Evolutionary conservation across 2,329 filamentous ascomycete genomes (phyloP).

Genomic region (Epichloe bromicola): DNA sequence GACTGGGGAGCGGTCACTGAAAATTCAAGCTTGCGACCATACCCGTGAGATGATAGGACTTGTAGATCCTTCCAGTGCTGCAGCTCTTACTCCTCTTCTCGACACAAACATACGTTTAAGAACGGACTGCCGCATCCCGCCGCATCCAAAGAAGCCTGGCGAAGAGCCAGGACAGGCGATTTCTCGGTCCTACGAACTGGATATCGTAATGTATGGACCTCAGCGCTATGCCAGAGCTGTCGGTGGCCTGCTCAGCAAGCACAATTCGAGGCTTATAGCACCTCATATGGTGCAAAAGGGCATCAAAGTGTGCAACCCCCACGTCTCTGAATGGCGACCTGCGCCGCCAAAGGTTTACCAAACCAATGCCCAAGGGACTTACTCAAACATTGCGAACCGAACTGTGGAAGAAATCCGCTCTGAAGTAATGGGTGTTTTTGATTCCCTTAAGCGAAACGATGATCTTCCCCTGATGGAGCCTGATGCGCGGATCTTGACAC

Average conservation of each 20-base stretch:
- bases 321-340: conserved; percentile 39
- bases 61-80: conserved; percentile 55
- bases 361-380: conserved; percentile 15
- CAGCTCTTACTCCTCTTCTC: conserved; percentile 58
- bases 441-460: conserved; percentile 64
- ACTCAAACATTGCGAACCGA: conserved; percentile 29
- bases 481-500: conserved; percentile 45
- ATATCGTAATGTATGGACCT: conserved; percentile 70
- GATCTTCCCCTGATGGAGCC: conserved; percentile 64
- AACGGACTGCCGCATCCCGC: conserved; percentile 57
- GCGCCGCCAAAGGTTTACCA: conserved; percentile 23
- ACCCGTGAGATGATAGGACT: conserved; percentile 59
- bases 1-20: conserved; percentile 38
- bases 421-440: conserved; percentile 79
- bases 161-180: conserved; percentile 51
- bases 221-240: conserved; percentile 51
- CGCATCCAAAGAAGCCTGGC: conserved; percentile 46
- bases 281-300: conserved; percentile 55
- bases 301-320: conserved; percentile 60
- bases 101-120: conserved; percentile 55
- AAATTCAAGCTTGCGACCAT: conserved; percentile 63
- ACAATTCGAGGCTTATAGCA: conserved; percentile 52
- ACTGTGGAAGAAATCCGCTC: conserved; percentile 77
- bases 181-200: conserved; percentile 49
- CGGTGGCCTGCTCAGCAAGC: conserved; percentile 50